Evolutionary conservation across 371 early-diverging fungal species (phyloP).

Genomic region (Mucor racemosus): DNA sequence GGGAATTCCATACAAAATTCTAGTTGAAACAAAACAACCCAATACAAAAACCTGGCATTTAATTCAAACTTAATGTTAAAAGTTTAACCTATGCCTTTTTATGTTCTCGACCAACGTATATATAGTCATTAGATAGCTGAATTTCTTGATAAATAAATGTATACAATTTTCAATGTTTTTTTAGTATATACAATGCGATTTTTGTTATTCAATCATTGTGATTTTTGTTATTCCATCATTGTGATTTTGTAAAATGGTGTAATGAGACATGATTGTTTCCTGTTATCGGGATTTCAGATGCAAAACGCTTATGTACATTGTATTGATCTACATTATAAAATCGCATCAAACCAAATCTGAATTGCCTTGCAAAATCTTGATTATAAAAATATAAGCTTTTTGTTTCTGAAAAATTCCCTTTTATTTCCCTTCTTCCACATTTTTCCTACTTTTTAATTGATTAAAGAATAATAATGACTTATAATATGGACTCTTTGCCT

Average conservation of each 20-base stretch:
- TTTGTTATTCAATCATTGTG: too few species aligned
- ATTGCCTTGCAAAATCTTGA: neutral
- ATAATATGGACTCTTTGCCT: constrained; percentile 7
- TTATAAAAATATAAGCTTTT: constrained; percentile 3
- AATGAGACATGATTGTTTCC: constrained; percentile 2
- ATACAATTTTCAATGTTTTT: too few species aligned
- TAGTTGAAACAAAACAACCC: constrained; percentile 4
- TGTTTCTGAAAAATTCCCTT: neutral
- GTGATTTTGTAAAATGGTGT: too few species aligned
- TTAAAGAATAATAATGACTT: neutral
- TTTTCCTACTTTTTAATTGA: neutral
- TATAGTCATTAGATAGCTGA: too few species aligned
- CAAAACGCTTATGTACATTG: constrained; percentile 2
- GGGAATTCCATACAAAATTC: neutral
- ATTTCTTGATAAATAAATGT: too few species aligned
- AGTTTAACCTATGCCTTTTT: neutral
- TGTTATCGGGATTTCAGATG: neutral
- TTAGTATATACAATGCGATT: too few species aligned
- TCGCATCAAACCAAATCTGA: neutral
- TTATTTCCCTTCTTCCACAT: neutral
- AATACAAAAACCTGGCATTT: neutral
- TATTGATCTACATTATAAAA: constrained; percentile 4
- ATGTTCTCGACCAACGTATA: neutral
- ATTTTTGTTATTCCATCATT: too few species aligned
- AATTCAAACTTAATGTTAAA: neutral